A percentile compares a stretch with the other conserved stretches of the same genome.
These are phyloP conservation scores for Wallemia mellicola DNA, from an alignment of 1,284 basidiomycete species.

Conservation along the genomic window DNA sequence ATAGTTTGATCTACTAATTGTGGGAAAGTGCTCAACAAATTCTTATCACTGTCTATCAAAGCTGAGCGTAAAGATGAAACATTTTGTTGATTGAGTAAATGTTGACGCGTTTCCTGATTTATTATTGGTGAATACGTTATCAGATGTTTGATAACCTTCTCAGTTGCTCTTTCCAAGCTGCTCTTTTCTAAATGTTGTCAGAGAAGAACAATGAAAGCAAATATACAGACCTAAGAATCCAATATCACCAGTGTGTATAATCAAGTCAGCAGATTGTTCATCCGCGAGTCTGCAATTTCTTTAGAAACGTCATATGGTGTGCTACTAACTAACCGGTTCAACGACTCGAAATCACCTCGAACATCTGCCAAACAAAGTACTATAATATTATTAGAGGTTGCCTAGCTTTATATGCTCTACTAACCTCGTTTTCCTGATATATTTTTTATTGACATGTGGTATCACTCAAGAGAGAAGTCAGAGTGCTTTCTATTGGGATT, in stretches of 20 bases:
- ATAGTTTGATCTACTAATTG: slow-evolving; percentile 34
- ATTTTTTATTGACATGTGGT: not conserved
- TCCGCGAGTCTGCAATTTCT: slow-evolving; percentile 15
- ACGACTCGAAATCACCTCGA: not conserved
- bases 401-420: not conserved
- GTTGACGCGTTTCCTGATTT: slow-evolving; percentile 42
- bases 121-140: slow-evolving; percentile 96
- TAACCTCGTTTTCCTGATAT: not conserved
- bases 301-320: no score
- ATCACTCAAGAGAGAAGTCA: not conserved
- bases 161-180: slow-evolving; percentile 10
- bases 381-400: no score
- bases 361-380: not conserved
- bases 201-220: not conserved
- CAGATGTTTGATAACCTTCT: slow-evolving; percentile 51
- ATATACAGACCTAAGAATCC: slow-evolving; percentile 56
- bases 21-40: slow-evolving; percentile 14
- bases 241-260: slow-evolving; percentile 98
- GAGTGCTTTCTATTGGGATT: not conserved
- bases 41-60: not conserved
- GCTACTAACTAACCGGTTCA: not conserved
- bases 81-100: slow-evolving; percentile 38
- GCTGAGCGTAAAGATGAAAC: slow-evolving; percentile 7
- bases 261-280: slow-evolving; percentile 69
- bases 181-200: slow-evolving; percentile 5